Conservation (phyloP, 148 eudicot species). For the Pharnaceum exiguum region DNA sequence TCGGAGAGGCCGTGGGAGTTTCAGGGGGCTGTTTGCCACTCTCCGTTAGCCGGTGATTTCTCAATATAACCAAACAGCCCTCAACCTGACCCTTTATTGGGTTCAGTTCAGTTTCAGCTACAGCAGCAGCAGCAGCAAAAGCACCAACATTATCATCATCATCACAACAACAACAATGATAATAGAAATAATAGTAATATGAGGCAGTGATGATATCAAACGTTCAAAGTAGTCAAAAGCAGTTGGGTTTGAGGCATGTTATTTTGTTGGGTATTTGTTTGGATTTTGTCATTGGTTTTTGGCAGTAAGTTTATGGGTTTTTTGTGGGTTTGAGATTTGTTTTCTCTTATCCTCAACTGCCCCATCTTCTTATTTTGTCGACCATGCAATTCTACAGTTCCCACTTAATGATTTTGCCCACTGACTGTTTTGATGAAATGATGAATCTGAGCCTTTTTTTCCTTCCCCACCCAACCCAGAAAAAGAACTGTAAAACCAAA, state of each 20-base stretch:
- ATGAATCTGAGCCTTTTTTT: slow-evolving; percentile 2
- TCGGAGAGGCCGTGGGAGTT: slow-evolving; percentile 21
- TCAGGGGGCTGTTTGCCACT: slow-evolving; percentile 17
- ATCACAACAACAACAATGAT: background rate
- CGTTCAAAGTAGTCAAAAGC: background rate
- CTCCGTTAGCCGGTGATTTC: slow-evolving; percentile 22
- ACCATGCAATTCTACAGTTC: background rate
- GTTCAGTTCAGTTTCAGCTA: background rate
- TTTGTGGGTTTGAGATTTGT: background rate
- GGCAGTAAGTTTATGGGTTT: slow-evolving; percentile 1
- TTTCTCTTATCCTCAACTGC: background rate
- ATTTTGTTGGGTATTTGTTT: background rate
- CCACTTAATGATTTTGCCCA: background rate
- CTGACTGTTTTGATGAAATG: slow-evolving; percentile 6
- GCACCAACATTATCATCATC: background rate
- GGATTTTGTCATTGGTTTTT: background rate
- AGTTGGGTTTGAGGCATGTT: background rate
- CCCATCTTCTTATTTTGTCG: slow-evolving; percentile 3
- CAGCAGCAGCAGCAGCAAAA: background rate
- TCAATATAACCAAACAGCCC: slow-evolving; percentile 8
- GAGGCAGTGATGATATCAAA: slow-evolving; percentile 12
- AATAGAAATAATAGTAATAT: background rate
- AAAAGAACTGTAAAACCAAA: background rate
- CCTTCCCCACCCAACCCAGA: background rate
- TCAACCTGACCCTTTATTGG: background rate